Evolutionary conservation across 2,329 filamentous ascomycete species (phyloP), one percentile per base, ranked within the genome.

Genomic region (Alternaria sp.): DNA sequence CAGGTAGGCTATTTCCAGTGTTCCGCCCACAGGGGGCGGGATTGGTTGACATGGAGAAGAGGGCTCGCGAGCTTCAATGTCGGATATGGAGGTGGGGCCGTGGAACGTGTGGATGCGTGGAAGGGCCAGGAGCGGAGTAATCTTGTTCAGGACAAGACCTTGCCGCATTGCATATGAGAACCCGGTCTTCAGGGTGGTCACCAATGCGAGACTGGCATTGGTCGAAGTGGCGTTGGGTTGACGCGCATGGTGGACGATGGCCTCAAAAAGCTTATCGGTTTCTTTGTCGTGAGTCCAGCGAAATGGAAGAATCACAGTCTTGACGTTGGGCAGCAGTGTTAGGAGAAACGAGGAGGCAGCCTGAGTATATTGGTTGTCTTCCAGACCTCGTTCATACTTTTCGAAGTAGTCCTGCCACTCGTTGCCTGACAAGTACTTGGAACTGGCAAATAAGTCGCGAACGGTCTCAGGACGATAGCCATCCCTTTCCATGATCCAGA

Each of bases 401-500:
- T 40, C 36, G 36, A 40, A 40, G n/a, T 40, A 40, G 36, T 17
- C 36, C n/a, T 11, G 36, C 36, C 4, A 40, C 1, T 40, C 36
- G 36, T 3, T 40, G 15, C n/a, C 36, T 40, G 36, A 40, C 63
- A 66, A 59, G 59, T 66, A 66, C 60, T 51, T 51, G 12, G 63
- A 66, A 60, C 54, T 66, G 56, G 63, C 63, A 28, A 66, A 66
- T n/a, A 63, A 57, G 60, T 66, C 59, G 63, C 56, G 63, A 50
- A 66, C 60, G 36, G 60, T 66, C 26, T 65, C 63, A 51, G 59
- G 59, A 66, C 54, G 63, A 66, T 66, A 66, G 59, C 59, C 63
- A 62, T 50, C 51, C 21, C 40, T 36, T 66, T 66, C 63, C 63
- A 66, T 66, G 17, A 46, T 30, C 63, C 63, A 66, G 28, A 62